A percentile compares a stretch with the other conserved stretches of the same genome.
Evolutionary conservation across 2,329 filamentous ascomycete species (phyloP).

Genomic region (Triangularia setosa): DNA sequence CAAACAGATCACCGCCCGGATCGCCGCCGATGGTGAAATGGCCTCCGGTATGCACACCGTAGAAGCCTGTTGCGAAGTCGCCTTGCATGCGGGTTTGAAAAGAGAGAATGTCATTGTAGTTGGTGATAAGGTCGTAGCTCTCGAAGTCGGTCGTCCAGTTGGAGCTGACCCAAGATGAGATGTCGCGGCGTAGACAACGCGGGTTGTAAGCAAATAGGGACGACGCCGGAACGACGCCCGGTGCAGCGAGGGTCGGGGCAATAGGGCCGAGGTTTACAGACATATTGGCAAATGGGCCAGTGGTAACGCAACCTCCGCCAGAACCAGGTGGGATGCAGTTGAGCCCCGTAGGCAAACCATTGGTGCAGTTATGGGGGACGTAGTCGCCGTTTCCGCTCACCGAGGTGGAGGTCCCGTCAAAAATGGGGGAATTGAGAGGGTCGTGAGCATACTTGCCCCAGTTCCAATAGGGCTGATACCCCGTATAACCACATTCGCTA

Average conservation of each 20-base stretch:
- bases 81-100: conserved; percentile 4
- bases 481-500: conserved; percentile 33
- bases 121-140: conserved; percentile 15
- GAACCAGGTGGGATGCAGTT: conserved; percentile 40
- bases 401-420: conserved; percentile 30
- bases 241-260: conserved; percentile 25
- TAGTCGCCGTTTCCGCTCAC: conserved; percentile 43
- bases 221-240: background rate
- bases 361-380: conserved; percentile 25
- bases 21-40: too few relatives aligned
- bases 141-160: conserved; percentile 21
- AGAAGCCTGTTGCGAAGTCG: background rate
- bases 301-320: conserved; percentile 53
- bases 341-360: conserved; percentile 25
- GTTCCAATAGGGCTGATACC: conserved; percentile 43
- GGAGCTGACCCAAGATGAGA: conserved; percentile 25
- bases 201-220: conserved; percentile 23
- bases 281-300: conserved; percentile 45
- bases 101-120: conserved; percentile 9
- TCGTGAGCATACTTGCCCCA: conserved; percentile 39
- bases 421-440: conserved; percentile 18
- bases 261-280: conserved; percentile 40
- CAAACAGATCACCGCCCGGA: too few relatives aligned
- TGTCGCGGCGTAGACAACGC: conserved; percentile 32
- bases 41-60: too few relatives aligned